Base-by-base conservation (phyloP, 129 eudicot species). In the Tanacetum coccineum region DNA sequence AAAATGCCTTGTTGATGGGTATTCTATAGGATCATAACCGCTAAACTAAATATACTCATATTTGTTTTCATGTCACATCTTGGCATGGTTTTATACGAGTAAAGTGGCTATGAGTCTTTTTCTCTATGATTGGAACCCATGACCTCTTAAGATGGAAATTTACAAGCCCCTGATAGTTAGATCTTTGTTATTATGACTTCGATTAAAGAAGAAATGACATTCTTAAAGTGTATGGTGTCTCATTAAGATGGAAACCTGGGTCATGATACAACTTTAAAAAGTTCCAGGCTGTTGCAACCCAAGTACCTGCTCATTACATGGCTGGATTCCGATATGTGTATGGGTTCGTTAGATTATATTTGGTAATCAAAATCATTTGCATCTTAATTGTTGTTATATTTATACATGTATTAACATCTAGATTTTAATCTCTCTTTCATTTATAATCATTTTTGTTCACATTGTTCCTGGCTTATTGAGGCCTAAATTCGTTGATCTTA, bases 1-100 rank as follows among this genome's bases (percentile, higher is more conserved):
- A 28, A 70, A 81, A 30, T 93, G 99, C 68, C 81, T 86, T 14
- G 81, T 80, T 65, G 95, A 86, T 59, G 99, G 99, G 9, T 93
- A 82, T 72, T 85, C 87, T 26, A 51, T 78, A 46, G 78, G 79
- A 57, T 66, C 77, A 26, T 79, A 79, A 80, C 28, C 52, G 45
- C 56, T 46, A 39, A 13, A 56, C 68, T 28, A 47, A 63, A 45
- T 40, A n/a, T 12, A 28, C 36, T 25, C 46, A 46, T 26, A 49
- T 30, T 36, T 60, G 18, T 30, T 60, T 30, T 40, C 45, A 30
- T 14, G 30, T 60, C 48, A 60, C 13, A 60, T 36, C 44, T 60
- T 60, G 54, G 18, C 54, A 13, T 49, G 54, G 17, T 49, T 17
- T 14, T 11, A 17, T 49, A 36, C 42, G 42, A 36, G 42, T 36